A percentile compares a stretch with the other conserved stretches of the same genome.
Evolutionary conservation across 2,329 filamentous ascomycete species (phyloP).

Genomic region (Bipolaris cookei): DNA sequence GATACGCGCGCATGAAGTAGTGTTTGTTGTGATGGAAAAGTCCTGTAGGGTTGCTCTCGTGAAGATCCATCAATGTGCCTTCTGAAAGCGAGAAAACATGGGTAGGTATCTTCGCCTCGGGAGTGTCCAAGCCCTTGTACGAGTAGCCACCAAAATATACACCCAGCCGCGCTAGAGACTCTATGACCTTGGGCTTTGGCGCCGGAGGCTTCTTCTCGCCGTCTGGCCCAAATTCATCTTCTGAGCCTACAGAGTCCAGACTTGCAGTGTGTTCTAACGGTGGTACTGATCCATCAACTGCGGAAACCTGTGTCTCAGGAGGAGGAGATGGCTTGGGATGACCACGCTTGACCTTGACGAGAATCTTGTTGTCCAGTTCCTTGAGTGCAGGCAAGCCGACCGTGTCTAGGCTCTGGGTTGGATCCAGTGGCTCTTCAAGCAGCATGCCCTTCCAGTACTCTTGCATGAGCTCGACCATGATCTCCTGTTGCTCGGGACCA

Average conservation of each 20-base stretch:
- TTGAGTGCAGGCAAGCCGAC: slow-evolving; percentile 70
- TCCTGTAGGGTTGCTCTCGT: slow-evolving; percentile 59
- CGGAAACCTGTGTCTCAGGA: slow-evolving; percentile 21
- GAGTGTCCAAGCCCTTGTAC: slow-evolving; percentile 74
- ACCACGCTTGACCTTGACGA: slow-evolving; percentile 59
- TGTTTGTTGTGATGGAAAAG: slow-evolving; percentile 83
- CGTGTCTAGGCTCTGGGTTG: slow-evolving; percentile 49
- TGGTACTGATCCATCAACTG: slow-evolving; percentile 36
- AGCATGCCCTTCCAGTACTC: slow-evolving; percentile 82
- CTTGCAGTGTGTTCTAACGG: slow-evolving; percentile 33
- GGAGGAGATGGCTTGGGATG: slow-evolving; percentile 38
- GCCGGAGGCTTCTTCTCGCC: slow-evolving; percentile 60
- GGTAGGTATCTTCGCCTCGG: slow-evolving; percentile 60
- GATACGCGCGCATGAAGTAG: slow-evolving; percentile 87
- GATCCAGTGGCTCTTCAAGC: slow-evolving; percentile 63
- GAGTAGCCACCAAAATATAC: slow-evolving; percentile 88
- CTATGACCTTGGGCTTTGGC: slow-evolving; percentile 66
- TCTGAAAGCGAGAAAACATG: slow-evolving; percentile 71
- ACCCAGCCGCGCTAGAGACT: slow-evolving; percentile 74
- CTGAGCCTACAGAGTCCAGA: slow-evolving; percentile 32
- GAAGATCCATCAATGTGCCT: slow-evolving; percentile 69
- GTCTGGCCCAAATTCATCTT: slow-evolving; percentile 44
- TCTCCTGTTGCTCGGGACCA: slow-evolving; percentile 78
- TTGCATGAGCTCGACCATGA: slow-evolving; percentile 94
- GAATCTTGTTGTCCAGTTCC: slow-evolving; percentile 77